Evolutionary conservation across 371 early-diverging fungal species (phyloP).

Genomic region (Mucor lusitanicus): DNA sequence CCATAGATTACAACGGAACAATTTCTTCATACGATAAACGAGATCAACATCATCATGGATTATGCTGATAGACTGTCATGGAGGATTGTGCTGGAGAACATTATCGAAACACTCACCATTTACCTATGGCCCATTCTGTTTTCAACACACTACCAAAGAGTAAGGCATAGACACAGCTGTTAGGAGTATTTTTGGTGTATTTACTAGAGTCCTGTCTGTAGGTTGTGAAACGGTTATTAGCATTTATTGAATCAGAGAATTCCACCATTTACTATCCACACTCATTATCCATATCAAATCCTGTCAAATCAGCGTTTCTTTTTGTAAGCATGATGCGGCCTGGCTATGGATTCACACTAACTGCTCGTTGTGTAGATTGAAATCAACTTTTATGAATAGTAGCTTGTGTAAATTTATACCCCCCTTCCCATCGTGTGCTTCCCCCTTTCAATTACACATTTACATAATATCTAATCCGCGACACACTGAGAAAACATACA

Average conservation of each 20-base stretch:
- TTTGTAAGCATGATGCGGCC: slow-evolving; percentile 36
- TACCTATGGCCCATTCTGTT: slow-evolving; percentile 50
- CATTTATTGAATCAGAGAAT: slow-evolving; percentile 49
- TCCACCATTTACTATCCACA: slow-evolving; percentile 35
- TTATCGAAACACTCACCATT: slow-evolving; percentile 48
- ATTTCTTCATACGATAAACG: slow-evolving; percentile 39
- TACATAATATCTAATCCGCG: background rate
- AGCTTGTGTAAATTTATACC: no score
- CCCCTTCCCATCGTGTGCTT: no score
- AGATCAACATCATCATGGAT: slow-evolving; percentile 40
- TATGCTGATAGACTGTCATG: slow-evolving; percentile 47
- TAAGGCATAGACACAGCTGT: slow-evolving; percentile 8
- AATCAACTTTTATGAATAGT: slow-evolving; percentile 28
- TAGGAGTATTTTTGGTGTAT: background rate
- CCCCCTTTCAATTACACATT: background rate
- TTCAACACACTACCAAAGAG: slow-evolving; percentile 50
- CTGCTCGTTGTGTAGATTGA: slow-evolving; percentile 22
- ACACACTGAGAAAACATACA: background rate
- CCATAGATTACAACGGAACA: slow-evolving; percentile 36
- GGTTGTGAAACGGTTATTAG: slow-evolving; percentile 34
- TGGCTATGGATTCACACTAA: background rate
- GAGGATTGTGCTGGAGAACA: slow-evolving; percentile 43
- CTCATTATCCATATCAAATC: slow-evolving; percentile 41
- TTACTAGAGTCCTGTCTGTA: slow-evolving; percentile 6
- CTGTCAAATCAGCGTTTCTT: slow-evolving; percentile 49